A percentile compares a stretch with the other conserved stretches of the same genome.
Evolutionary conservation across 768 basidiomycete species (phyloP).

Genomic region (Paxillus ammoniavirescens): DNA sequence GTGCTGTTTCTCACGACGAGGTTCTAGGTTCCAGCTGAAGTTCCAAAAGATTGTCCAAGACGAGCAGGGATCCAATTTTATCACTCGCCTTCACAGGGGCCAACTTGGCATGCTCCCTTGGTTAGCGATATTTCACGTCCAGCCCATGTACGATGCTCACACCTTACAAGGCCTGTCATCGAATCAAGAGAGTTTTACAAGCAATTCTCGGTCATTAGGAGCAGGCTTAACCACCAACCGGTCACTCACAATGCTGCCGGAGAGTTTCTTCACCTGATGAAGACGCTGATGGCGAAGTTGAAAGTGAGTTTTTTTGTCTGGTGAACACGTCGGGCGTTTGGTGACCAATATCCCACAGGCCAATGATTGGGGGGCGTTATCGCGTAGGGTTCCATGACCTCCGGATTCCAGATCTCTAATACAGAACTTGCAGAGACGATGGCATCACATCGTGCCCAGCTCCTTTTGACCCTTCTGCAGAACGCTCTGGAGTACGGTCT

Average conservation of each 20-base stretch:
- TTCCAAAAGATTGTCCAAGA: constrained; percentile 54
- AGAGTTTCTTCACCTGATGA: constrained; percentile 51
- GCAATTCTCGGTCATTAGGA: constrained; percentile 44
- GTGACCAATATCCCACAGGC: constrained; percentile 25
- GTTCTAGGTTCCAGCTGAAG: constrained; percentile 44
- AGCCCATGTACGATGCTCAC: background rate
- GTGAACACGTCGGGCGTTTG: background rate
- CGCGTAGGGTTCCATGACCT: constrained; percentile 37
- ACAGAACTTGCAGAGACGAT: constrained; percentile 35
- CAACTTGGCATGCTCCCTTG: constrained; percentile 53
- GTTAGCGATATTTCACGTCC: constrained; percentile 13
- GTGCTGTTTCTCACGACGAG: background rate
- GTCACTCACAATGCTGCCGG: constrained; percentile 45
- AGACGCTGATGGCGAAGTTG: constrained; percentile 60
- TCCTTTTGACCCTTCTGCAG: constrained; percentile 37
- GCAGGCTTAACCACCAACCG: constrained; percentile 41
- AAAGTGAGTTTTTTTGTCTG: constrained; percentile 35
- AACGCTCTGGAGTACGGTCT: constrained; percentile 45
- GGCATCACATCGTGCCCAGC: constrained; percentile 40
- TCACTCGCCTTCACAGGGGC: constrained; percentile 50
- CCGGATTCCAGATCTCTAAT: background rate
- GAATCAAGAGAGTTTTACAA: constrained; percentile 55
- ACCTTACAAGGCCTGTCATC: constrained; percentile 42
- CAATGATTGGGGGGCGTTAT: constrained; percentile 60
- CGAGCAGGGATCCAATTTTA: constrained; percentile 56